Evolutionary conservation across 1,284 basidiomycete species (phyloP).

Genomic region (Schizopora paradoxa): DNA sequence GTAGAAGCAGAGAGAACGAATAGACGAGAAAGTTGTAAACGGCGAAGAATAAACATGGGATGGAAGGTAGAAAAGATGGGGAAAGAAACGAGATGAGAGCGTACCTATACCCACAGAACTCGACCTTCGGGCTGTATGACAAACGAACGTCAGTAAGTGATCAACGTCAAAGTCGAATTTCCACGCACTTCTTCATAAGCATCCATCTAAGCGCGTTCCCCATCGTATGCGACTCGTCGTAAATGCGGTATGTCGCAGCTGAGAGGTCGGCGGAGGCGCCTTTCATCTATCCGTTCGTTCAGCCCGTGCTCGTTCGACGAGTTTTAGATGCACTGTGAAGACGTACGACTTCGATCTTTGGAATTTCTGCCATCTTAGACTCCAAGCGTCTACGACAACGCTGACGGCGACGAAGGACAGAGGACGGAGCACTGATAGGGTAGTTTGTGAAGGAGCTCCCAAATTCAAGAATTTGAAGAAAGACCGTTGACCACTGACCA

Average conservation of each 20-base stretch:
- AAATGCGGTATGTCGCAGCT: slow-evolving; percentile 87
- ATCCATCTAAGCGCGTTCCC: slow-evolving; percentile 96
- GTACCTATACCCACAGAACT: slow-evolving; percentile 97
- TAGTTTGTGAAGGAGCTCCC: no score
- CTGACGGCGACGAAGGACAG: no score
- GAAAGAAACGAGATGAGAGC: slow-evolving; percentile 20
- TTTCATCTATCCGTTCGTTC: slow-evolving; percentile 43
- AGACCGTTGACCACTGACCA: no score
- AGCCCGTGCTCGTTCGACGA: background rate
- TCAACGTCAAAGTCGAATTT: slow-evolving; percentile 6
- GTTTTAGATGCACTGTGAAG: background rate
- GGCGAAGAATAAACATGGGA: background rate
- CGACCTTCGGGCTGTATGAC: slow-evolving; percentile 83
- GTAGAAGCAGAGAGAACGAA: no score
- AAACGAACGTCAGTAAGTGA: slow-evolving; percentile 9
- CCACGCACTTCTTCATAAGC: slow-evolving; percentile 94
- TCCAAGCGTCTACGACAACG: no score
- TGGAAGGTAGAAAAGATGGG: slow-evolving; percentile 7
- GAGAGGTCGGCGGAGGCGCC: slow-evolving; percentile 81
- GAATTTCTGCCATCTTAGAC: background rate
- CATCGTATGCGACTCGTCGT: slow-evolving; percentile 93
- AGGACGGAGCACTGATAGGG: no score
- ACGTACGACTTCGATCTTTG: slow-evolving; percentile 9
- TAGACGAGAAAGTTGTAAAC: no score
- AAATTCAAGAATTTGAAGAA: no score